Evolutionary conservation across 2,329 filamentous ascomycete species (phyloP).

Genomic region (Whalleya microplaca): DNA sequence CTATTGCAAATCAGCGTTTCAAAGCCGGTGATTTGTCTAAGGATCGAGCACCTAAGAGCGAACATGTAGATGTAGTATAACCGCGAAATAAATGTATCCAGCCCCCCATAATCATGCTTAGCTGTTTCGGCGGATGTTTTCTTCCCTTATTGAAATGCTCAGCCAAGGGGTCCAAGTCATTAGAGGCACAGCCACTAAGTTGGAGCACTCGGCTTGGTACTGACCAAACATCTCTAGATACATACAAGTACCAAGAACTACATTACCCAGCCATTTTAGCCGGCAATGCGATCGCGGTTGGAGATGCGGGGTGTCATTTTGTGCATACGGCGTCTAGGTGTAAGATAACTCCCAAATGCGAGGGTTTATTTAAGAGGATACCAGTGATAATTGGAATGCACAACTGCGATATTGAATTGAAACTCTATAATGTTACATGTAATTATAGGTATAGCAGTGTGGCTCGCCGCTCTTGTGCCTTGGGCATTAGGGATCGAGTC

Average conservation of each 20-base stretch:
- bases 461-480: conserved; percentile 11
- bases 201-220: conserved; percentile 1
- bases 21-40: conserved; percentile 19
- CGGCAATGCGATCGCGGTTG: conserved; percentile 5
- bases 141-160: too few species aligned
- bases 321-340: too few species aligned
- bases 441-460: neutral
- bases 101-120: too few species aligned
- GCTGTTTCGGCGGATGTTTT: too few species aligned
- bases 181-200: neutral
- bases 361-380: too few species aligned
- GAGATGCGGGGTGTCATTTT: conserved; percentile 14
- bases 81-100: neutral
- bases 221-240: neutral
- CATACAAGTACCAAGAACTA: neutral
- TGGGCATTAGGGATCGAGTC: conserved; percentile 1
- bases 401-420: neutral
- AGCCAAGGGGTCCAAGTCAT: neutral
- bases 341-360: too few species aligned
- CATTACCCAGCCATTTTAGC: conserved; percentile 22
- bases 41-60: conserved; percentile 10
- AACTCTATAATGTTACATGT: neutral
- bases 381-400: too few species aligned
- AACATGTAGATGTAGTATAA: conserved; percentile 13
- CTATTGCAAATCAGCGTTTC: conserved; percentile 44